A percentile compares a stretch with the other conserved stretches of the same genome.
phyloP scores from a whole-genome alignment of 345 rosid species.

The Brassica juncea region DNA sequence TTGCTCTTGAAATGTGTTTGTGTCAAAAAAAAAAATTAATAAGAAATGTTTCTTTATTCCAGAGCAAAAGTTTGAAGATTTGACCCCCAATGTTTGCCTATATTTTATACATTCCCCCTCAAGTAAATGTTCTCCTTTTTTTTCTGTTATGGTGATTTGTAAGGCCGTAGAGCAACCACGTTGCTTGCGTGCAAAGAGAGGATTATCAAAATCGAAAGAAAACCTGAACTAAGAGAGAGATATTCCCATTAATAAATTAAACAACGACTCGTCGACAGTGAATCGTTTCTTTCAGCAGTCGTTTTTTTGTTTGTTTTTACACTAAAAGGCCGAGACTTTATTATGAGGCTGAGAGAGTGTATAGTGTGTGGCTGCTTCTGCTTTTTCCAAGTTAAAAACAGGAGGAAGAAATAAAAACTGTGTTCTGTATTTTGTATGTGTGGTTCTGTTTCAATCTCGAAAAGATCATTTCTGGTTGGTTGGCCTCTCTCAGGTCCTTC shows the following conservation, averaged over 20 bases:
- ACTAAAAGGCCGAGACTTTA: slow-evolving; percentile 38
- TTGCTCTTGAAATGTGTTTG: background rate
- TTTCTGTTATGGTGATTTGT: background rate
- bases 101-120: slow-evolving; percentile 12
- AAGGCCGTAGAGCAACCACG: slow-evolving; percentile 38
- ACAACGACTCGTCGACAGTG: slow-evolving; percentile 22
- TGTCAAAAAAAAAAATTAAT: background rate
- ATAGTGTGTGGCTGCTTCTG: slow-evolving; percentile 25
- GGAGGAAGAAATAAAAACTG: slow-evolving; percentile 7
- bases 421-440: slow-evolving; percentile 37
- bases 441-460: slow-evolving; percentile 62
- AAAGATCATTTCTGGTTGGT: slow-evolving; percentile 48
- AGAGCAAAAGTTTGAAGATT: slow-evolving; percentile 18
- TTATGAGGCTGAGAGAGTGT: slow-evolving; percentile 55
- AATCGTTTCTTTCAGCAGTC: slow-evolving; percentile 35
- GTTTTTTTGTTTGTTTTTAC: slow-evolving; percentile 34
- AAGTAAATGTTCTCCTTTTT: background rate
- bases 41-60: slow-evolving; percentile 24
- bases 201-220: slow-evolving; percentile 30
- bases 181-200: slow-evolving; percentile 43
- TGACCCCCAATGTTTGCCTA: slow-evolving; percentile 32
- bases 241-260: slow-evolving; percentile 1
- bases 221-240: slow-evolving; percentile 7
- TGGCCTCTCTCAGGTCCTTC: slow-evolving; percentile 43
- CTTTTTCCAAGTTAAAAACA: slow-evolving; percentile 26